These are phyloP conservation scores for Cyberlindnera subsufficiens DNA, from an alignment of 805 yeast genomes.

Conservation along the genomic window DNA sequence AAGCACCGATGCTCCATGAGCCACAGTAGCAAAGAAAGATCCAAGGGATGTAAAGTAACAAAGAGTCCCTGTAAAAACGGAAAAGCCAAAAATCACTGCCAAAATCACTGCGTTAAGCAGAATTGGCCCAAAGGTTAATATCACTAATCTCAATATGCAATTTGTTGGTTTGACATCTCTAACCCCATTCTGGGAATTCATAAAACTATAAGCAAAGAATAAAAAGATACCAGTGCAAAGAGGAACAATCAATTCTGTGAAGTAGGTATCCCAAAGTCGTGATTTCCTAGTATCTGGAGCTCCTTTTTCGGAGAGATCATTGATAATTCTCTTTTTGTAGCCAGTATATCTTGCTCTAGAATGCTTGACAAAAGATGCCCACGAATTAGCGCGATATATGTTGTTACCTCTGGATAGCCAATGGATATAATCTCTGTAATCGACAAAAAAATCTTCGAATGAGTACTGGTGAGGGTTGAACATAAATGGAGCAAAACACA, in stretches of 20 bases:
- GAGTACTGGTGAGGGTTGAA: constrained; percentile 77
- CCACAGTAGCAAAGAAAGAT: constrained; percentile 43
- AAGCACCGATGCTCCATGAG: constrained; percentile 48
- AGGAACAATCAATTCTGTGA: constrained; percentile 78
- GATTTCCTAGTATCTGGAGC: constrained; percentile 64
- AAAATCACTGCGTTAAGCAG: constrained; percentile 28
- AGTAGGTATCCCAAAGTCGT: constrained; percentile 66
- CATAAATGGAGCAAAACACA: constrained; percentile 65
- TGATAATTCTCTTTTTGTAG: constrained; percentile 67
- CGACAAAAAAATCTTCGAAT: constrained; percentile 63
- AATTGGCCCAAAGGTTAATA: constrained; percentile 48
- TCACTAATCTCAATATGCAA: constrained; percentile 54
- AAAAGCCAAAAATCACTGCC: constrained; percentile 33
- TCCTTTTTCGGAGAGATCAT: constrained; percentile 57
- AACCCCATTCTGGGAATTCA: constrained; percentile 87
- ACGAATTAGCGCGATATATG: constrained; percentile 60
- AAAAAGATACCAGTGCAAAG: constrained; percentile 61
- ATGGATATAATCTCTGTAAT: constrained; percentile 53
- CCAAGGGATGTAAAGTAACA: neutral
- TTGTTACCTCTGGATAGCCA: constrained; percentile 84
- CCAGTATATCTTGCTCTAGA: constrained; percentile 91
- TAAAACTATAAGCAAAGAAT: constrained; percentile 68
- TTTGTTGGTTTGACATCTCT: constrained; percentile 40
- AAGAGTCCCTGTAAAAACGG: constrained; percentile 46
- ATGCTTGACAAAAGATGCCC: constrained; percentile 71